Percentiles rank a stretch among this genome's conserved stretches.
These are phyloP conservation scores for Ambrosia trifida DNA, from an alignment of 129 eudicot genomes.

Conservation along the genomic window DNA sequence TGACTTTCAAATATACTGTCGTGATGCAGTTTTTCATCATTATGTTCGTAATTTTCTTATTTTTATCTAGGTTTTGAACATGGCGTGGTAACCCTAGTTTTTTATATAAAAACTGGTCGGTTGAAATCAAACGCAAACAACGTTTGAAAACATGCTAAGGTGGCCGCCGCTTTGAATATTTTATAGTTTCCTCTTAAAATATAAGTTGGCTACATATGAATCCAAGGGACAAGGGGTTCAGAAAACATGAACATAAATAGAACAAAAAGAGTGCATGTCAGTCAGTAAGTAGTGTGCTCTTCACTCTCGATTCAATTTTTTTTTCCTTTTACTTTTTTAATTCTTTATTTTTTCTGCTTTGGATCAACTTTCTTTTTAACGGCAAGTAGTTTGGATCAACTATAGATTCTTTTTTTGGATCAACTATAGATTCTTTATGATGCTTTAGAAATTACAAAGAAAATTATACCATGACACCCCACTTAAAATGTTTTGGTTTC, in stretches of 20 bases:
- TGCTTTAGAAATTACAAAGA: too few species aligned
- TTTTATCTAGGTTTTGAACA: too few species aligned
- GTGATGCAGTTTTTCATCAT: too few species aligned
- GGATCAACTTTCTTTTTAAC: neutral
- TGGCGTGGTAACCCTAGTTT: too few species aligned
- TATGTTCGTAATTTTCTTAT: too few species aligned
- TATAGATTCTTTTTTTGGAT: neutral
- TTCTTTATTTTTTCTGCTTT: neutral
- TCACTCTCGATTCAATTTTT: neutral
- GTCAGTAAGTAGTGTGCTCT: conserved; percentile 9
- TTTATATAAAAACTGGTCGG: too few species aligned
- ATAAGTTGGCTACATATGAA: conserved; percentile 24
- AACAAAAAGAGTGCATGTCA: conserved; percentile 25
- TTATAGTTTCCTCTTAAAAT: neutral
- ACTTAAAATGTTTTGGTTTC: too few species aligned
- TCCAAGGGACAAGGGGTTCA: conserved; percentile 21
- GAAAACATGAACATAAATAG: conserved; percentile 21
- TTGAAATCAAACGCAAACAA: too few species aligned
- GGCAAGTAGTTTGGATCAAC: neutral
- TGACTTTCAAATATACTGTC: too few species aligned
- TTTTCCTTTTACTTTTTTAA: neutral
- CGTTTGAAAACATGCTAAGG: neutral
- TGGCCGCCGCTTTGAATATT: neutral
- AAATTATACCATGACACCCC: too few species aligned
- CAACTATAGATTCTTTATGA: neutral